phyloP scores from a whole-genome alignment of 2,329 filamentous ascomycete species.

The Alternaria triticina region DNA sequence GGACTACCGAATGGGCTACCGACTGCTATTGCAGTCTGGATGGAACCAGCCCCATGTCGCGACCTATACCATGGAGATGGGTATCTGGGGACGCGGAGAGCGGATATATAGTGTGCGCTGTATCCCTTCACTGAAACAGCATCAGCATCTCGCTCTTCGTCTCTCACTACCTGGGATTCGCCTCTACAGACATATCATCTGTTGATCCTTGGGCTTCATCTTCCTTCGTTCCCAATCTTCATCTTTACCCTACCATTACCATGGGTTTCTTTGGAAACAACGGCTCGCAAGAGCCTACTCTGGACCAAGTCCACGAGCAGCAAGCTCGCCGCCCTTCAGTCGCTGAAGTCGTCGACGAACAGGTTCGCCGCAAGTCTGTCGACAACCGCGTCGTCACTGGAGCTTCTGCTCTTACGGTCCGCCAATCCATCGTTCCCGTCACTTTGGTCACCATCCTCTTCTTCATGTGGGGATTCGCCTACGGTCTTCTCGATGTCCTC shows the following conservation, averaged over 20 bases:
- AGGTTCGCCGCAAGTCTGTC: slow-evolving; percentile 43
- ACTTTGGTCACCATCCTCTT: slow-evolving; percentile 56
- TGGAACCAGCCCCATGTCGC: slow-evolving; percentile 26
- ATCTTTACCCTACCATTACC: slow-evolving; percentile 4
- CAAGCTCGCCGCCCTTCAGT: slow-evolving; percentile 46
- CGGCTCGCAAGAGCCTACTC: slow-evolving; percentile 40
- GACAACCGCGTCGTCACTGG: slow-evolving; percentile 45
- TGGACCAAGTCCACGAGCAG: slow-evolving; percentile 46
- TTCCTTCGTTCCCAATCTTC: background rate
- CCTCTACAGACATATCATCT: slow-evolving; percentile 1
- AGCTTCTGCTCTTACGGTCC: slow-evolving; percentile 50
- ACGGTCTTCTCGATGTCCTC: slow-evolving; percentile 54
- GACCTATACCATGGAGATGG: slow-evolving; percentile 12
- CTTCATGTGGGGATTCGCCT: slow-evolving; percentile 61
- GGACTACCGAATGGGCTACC: slow-evolving; percentile 20
- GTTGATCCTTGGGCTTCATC: slow-evolving; percentile 1
- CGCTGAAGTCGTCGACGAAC: slow-evolving; percentile 40
- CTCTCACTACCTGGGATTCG: slow-evolving; percentile 18
- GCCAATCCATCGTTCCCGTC: slow-evolving; percentile 58
- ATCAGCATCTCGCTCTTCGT: slow-evolving; percentile 30
- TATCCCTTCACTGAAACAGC: slow-evolving; percentile 12
- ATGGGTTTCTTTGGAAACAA: slow-evolving; percentile 37
- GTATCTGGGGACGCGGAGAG: slow-evolving; percentile 1
- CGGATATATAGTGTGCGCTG: slow-evolving; percentile 28
- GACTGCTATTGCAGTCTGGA: slow-evolving; percentile 27